These are phyloP conservation scores for Metschnikowia colocasiae DNA, from an alignment of 805 yeast genomes.

Conservation along the genomic window DNA sequence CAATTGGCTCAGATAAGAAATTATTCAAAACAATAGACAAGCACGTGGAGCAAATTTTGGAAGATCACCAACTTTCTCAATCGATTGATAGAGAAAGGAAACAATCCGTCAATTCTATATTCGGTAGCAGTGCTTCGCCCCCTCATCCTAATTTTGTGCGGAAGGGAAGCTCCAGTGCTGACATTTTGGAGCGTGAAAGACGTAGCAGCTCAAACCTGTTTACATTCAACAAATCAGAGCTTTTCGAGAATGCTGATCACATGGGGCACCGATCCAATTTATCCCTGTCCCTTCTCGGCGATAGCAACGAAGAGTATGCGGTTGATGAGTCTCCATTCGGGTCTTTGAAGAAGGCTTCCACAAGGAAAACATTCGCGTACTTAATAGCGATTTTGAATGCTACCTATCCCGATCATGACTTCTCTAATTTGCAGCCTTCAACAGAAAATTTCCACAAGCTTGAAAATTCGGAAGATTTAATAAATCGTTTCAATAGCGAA, in stretches of 20 bases:
- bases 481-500: conserved; percentile 70
- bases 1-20: conserved; percentile 86
- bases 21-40: conserved; percentile 83
- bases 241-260: conserved; percentile 5
- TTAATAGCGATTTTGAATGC: conserved; percentile 86
- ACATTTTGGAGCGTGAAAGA: conserved; percentile 22
- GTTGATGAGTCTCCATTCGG: conserved; percentile 77
- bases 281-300: conserved; percentile 13
- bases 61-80: conserved; percentile 41
- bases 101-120: conserved; percentile 32
- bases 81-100: conserved; percentile 38
- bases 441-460: conserved; percentile 44
- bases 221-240: conserved; percentile 18
- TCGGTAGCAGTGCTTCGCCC: conserved; percentile 39
- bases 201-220: conserved; percentile 28
- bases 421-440: conserved; percentile 82
- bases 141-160: conserved; percentile 20
- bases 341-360: conserved; percentile 78
- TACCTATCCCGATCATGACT: conserved; percentile 95
- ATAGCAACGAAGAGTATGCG: conserved; percentile 11
- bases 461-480: conserved; percentile 43
- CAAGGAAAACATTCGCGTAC: conserved; percentile 86
- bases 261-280: conserved; percentile 8
- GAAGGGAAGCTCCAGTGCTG: conserved; percentile 24
- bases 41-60: conserved; percentile 57